Evolutionary conservation across 169 alveolate genomes (phyloP), one percentile per base, ranked within the genome.

Genomic region (Cryptosporidium viatorum): DNA sequence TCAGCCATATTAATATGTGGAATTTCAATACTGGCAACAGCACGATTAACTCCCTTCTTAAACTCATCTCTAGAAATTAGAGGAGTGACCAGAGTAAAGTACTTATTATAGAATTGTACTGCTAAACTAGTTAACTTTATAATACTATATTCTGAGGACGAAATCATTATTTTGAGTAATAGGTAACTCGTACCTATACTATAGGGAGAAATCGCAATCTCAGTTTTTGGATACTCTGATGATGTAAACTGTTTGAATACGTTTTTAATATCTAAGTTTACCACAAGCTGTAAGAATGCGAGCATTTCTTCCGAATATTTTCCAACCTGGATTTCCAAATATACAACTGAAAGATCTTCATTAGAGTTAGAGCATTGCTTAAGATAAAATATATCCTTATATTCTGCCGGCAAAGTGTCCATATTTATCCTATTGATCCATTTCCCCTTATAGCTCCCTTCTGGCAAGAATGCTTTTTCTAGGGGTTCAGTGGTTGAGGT

Each of bases 51-150:
- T 23, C 67, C 86, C 12, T 35, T 74, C 26, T 74, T 74, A 50
- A 55, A 74, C 48, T 31, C 71, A 4, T 74, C 62, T 37, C 55
- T 31, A 35, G 70, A 52, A 18, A 74, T 50, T 6, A 74, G 26
- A 39, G 86, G 70, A 26, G 86, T 55, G 23, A 74, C 70, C 9
- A 55, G 31, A n/a, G 52, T 29, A 31, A 74, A 52, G 71, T 55
- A 74, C 59, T 74, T 74, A 26, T 74, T 31, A 41, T 55, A 74
- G 70, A 74, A 74, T 35, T 59, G 73, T 14, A 55, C 59, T n/a
- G 71, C 71, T 12, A 74, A 26, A 37, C 71, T 74, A 10, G 71
- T 59, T 6, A 74, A 18, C 45, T 52, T 62, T 1, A 55, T 59
- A n/a, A 74, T 43, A 12, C 68, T 74, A 43, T 74, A 58, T 50